These are phyloP conservation scores for Candida xyloterini DNA, from an alignment of 805 yeast species.

Conservation along the genomic window DNA sequence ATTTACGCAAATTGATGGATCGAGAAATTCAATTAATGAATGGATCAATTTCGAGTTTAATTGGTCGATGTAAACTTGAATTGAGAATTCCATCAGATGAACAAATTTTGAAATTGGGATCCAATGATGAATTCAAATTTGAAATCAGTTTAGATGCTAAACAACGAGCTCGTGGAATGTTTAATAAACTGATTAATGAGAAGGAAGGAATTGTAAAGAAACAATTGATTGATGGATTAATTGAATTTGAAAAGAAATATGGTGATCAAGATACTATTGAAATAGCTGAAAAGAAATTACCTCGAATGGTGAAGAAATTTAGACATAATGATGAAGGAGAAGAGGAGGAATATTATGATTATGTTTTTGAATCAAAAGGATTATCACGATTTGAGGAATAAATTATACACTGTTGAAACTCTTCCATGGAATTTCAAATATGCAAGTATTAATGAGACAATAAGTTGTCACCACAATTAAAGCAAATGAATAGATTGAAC, in stretches of 20 bases:
- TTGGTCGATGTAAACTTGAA: conserved; percentile 69
- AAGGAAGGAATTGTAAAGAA: conserved; percentile 43
- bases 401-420: conserved; percentile 4
- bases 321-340: conserved; percentile 46
- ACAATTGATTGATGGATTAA: conserved; percentile 56
- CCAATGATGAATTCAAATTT: conserved; percentile 46
- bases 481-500: conserved; percentile 56
- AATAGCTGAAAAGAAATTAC: conserved; percentile 46
- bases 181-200: conserved; percentile 49
- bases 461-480: conserved; percentile 44
- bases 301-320: conserved; percentile 48
- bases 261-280: conserved; percentile 45
- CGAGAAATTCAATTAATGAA: conserved; percentile 34
- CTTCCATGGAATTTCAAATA: conserved; percentile 31
- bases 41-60: conserved; percentile 47
- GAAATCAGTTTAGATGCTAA: conserved; percentile 44
- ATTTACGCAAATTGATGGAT: conserved; percentile 52
- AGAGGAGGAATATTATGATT: conserved; percentile 18
- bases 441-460: conserved; percentile 39
- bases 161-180: conserved; percentile 50
- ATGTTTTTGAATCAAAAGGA: conserved; percentile 3
- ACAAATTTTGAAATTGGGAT: conserved; percentile 38
- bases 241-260: conserved; percentile 59
- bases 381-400: conserved; percentile 8
- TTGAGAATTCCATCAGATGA: conserved; percentile 56